Percentiles rank a stretch among this genome's conserved stretches.
phyloP scores from a whole-genome alignment of 345 rosid genomes.

The Abelmoschus esculentus region DNA sequence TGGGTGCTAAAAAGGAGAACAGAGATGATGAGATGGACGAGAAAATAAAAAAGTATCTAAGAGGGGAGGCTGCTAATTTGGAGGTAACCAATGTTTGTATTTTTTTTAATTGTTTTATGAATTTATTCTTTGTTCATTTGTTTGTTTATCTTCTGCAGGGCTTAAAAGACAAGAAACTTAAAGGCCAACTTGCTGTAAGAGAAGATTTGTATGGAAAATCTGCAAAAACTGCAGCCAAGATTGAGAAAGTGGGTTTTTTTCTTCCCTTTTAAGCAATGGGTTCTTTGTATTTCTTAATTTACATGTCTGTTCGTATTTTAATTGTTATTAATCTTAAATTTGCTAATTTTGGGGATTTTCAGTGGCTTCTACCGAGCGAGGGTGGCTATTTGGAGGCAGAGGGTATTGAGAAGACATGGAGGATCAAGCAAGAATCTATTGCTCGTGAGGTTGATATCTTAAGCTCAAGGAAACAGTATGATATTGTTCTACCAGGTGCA shows the following conservation, averaged over 20 bases:
- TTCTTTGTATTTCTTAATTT: constrained; percentile 17
- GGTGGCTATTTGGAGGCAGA: constrained; percentile 85
- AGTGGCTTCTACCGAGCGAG: constrained; percentile 87
- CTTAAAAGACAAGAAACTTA: constrained; percentile 11
- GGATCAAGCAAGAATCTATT: constrained; percentile 60
- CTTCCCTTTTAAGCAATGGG: neutral
- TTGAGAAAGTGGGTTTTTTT: constrained; percentile 53
- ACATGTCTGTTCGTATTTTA: neutral
- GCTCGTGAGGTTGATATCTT: constrained; percentile 47
- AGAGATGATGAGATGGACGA: constrained; percentile 2
- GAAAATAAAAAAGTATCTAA: constrained; percentile 11
- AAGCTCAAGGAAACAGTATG: constrained; percentile 55
- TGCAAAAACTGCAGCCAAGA: constrained; percentile 74
- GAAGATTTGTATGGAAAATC: constrained; percentile 61
- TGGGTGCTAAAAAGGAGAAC: constrained; percentile 1
- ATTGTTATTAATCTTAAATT: neutral
- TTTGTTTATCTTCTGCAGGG: constrained; percentile 1
- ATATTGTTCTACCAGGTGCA: constrained; percentile 76
- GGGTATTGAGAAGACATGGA: constrained; percentile 81
- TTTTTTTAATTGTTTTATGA: too few species aligned
- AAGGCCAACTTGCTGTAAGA: constrained; percentile 24
- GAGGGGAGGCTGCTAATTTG: constrained; percentile 10
- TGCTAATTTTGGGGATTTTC: constrained; percentile 19
- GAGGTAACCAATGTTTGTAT: neutral
- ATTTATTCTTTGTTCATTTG: too few species aligned